Evolutionary conservation across 2,329 filamentous ascomycete genomes (phyloP).

Genomic region (Hypoxylon sp.): DNA sequence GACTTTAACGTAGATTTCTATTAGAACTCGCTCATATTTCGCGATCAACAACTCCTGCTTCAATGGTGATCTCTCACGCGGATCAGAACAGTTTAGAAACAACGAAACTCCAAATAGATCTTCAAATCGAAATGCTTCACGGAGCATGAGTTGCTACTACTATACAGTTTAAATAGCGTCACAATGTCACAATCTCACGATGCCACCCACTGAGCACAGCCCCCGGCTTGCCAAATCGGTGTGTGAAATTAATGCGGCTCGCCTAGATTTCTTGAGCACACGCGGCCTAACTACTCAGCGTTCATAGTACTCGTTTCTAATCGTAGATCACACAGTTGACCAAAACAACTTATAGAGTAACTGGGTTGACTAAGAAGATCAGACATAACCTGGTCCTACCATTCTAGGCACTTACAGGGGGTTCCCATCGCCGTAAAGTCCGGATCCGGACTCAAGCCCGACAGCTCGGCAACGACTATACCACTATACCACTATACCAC

Average conservation of each 20-base stretch:
- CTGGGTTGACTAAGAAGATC: slow-evolving; percentile 49
- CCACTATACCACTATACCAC: slow-evolving; percentile 4
- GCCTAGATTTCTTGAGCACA: slow-evolving; percentile 31
- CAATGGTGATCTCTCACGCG: slow-evolving; percentile 25
- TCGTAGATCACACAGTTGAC: slow-evolving; percentile 53
- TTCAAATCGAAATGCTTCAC: slow-evolving; percentile 4
- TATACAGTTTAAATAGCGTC: slow-evolving; percentile 8
- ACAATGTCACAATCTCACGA: slow-evolving; percentile 5
- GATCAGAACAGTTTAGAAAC: slow-evolving; percentile 15
- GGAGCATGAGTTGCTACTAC: slow-evolving; percentile 10
- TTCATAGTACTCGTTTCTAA: slow-evolving; percentile 48
- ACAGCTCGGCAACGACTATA: slow-evolving; percentile 17
- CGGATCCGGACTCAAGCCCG: slow-evolving; percentile 33
- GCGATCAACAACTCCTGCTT: slow-evolving; percentile 1
- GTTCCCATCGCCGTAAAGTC: slow-evolving; percentile 18
- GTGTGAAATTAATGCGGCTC: slow-evolving; percentile 45
- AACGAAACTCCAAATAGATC: slow-evolving; percentile 22
- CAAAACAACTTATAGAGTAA: slow-evolving; percentile 36
- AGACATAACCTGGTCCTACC: slow-evolving; percentile 46
- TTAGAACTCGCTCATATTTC: neutral
- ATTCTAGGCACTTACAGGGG: slow-evolving; percentile 30
- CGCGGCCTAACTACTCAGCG: slow-evolving; percentile 22
- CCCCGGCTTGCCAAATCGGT: slow-evolving; percentile 31
- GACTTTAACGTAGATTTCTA: neutral
- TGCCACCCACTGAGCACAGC: slow-evolving; percentile 21